Percentiles rank a stretch among this genome's conserved stretches.
Evolutionary conservation across 306 rosid genomes (phyloP).

Genomic region (Lablab purpureus): DNA sequence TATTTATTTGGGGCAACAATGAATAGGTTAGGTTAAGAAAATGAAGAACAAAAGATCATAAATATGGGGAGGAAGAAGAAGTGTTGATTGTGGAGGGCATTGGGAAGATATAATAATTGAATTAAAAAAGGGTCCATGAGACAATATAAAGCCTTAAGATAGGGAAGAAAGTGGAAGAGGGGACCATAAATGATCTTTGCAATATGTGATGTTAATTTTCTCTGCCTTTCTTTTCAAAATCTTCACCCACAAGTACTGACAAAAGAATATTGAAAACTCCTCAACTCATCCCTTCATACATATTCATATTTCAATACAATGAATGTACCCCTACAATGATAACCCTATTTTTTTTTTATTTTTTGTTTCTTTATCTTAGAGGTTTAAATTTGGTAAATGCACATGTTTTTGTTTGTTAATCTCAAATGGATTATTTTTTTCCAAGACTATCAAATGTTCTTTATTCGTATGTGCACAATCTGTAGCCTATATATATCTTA

Average conservation of each 20-base stretch:
- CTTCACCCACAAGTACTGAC: conserved; percentile 13
- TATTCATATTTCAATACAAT: background rate
- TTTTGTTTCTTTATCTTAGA: background rate
- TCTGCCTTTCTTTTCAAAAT: conserved; percentile 10
- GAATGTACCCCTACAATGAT: background rate
- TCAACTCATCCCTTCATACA: background rate
- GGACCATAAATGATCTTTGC: conserved; percentile 54
- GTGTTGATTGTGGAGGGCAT: background rate
- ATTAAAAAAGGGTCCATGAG: conserved; percentile 52
- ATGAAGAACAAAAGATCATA: background rate
- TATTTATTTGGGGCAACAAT: no score
- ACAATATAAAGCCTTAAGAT: conserved; percentile 45
- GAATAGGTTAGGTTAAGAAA: no score
- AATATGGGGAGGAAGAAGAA: background rate
- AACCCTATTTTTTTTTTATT: background rate
- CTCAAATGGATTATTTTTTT: background rate
- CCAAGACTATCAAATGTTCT: no score
- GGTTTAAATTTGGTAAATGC: background rate
- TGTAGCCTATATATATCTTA: background rate
- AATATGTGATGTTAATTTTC: conserved; percentile 24
- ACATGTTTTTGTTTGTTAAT: background rate
- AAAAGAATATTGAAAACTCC: background rate
- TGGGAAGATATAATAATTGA: conserved; percentile 22
- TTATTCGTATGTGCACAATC: background rate
- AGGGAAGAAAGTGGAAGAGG: conserved; percentile 49